A percentile compares a stretch with the other conserved stretches of the same genome.
Conservation (phyloP, 1,284 basidiomycete genomes). For the Leccinum solheimii region DNA sequence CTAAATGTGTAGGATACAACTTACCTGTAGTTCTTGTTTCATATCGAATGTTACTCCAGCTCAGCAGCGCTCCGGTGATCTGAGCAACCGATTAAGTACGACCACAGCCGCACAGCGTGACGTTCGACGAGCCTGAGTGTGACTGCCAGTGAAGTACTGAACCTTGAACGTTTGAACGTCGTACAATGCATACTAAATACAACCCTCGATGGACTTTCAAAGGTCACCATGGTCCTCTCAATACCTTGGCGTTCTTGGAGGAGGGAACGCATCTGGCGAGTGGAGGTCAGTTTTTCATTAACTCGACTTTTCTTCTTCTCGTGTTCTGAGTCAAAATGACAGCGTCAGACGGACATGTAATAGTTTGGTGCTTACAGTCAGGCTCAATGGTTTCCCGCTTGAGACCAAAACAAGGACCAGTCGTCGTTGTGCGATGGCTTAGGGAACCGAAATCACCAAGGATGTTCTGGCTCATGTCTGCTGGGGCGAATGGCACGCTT, state of each 20-base stretch:
- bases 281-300: neutral
- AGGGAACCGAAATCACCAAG: neutral
- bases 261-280: neutral
- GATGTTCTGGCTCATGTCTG: neutral
- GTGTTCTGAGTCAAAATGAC: neutral
- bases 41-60: no score
- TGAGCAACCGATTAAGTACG: no score
- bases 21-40: no score
- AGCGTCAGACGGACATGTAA: neutral
- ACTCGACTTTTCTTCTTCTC: neutral
- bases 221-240: neutral
- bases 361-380: neutral
- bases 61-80: no score
- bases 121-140: no score
- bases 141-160: no score
- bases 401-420: neutral
- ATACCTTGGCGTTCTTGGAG: neutral
- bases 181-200: neutral
- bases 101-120: no score
- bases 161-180: no score
- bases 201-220: neutral
- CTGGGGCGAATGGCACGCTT: neutral
- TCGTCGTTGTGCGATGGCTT: neutral
- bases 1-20: no score
- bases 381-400: neutral